phyloP scores from a whole-genome alignment of 139 green algal genomes.

The Chlorella vulgaris region DNA sequence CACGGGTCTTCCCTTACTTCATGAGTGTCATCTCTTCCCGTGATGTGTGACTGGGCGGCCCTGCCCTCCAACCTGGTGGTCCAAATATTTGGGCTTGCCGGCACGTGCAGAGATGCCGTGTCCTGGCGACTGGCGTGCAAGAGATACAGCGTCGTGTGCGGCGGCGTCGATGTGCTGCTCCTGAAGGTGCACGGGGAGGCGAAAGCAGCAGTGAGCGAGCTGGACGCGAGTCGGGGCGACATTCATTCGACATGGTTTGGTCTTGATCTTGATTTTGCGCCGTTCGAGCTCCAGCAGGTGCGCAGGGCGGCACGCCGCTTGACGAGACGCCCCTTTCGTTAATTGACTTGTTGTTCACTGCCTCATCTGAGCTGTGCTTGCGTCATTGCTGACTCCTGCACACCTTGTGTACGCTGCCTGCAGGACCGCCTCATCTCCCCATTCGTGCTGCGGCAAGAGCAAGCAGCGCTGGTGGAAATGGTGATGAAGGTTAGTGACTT shows the following conservation, averaged over 20 bases:
- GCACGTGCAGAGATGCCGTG: slow-evolving; percentile 10
- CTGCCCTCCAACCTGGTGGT: neutral
- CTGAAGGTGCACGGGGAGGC: neutral
- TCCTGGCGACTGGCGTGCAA: slow-evolving; percentile 7
- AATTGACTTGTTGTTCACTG: no score
- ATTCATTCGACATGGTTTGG: slow-evolving; percentile 26
- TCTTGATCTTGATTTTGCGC: slow-evolving; percentile 22
- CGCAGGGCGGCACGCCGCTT: neutral
- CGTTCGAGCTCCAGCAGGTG: slow-evolving; percentile 12
- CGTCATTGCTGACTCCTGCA: no score
- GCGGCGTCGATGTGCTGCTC: slow-evolving; percentile 10
- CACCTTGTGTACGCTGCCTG: no score
- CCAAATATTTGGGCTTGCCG: slow-evolving; percentile 4
- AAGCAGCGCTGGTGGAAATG: slow-evolving; percentile 21
- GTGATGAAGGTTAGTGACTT: slow-evolving; percentile 1
- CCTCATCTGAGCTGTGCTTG: no score
- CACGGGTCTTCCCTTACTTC: neutral
- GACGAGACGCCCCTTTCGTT: no score
- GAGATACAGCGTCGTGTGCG: slow-evolving; percentile 4
- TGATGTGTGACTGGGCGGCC: neutral
- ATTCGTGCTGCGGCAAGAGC: slow-evolving; percentile 12
- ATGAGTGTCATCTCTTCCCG: neutral
- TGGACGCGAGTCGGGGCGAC: neutral
- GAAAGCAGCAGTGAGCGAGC: neutral
- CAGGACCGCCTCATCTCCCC: slow-evolving; percentile 19